phyloP scores from a whole-genome alignment of 805 yeast genomes.

The Metschnikowia noctiluminum region DNA sequence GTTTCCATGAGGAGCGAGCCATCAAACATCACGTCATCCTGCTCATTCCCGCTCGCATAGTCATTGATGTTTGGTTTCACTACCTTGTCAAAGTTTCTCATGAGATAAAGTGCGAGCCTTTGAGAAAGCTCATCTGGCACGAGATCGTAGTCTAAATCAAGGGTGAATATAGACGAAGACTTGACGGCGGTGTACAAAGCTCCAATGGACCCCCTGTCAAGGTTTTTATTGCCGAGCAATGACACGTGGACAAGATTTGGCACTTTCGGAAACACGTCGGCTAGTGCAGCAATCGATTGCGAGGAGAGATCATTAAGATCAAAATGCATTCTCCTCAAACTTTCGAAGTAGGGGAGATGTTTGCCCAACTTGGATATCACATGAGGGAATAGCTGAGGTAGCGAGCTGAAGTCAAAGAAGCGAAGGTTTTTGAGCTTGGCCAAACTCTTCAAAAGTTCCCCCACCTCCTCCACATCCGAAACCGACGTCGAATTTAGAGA shows the following conservation, averaged over 20 bases:
- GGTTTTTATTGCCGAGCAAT: constrained; percentile 47
- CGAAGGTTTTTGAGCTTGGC: constrained; percentile 39
- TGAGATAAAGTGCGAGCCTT: constrained; percentile 52
- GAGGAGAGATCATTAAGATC: constrained; percentile 50
- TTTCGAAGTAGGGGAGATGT: constrained; percentile 43
- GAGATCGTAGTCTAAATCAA: constrained; percentile 54
- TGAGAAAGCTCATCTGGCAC: constrained; percentile 50
- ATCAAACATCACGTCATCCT: constrained; percentile 70
- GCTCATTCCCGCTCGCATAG: constrained; percentile 25
- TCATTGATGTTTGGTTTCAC: constrained; percentile 25
- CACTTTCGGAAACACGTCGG: constrained; percentile 46
- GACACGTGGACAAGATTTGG: constrained; percentile 52
- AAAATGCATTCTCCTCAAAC: constrained; percentile 50
- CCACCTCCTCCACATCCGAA: constrained; percentile 37
- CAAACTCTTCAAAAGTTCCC: constrained; percentile 35
- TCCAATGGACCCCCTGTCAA: constrained; percentile 44
- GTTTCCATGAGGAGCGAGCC: constrained; percentile 72
- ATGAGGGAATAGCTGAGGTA: constrained; percentile 51
- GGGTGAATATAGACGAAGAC: constrained; percentile 44
- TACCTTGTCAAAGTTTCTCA: constrained; percentile 53
- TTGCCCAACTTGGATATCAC: constrained; percentile 44
- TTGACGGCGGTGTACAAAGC: constrained; percentile 51
- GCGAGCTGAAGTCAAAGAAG: constrained; percentile 52
- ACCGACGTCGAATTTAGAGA: constrained; percentile 52
- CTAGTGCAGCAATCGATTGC: constrained; percentile 46